Percentiles rank a stretch among this genome's conserved stretches.
Evolutionary conservation across 805 yeast genomes (phyloP).

Genomic region (Zygoascus biomembranicola): DNA sequence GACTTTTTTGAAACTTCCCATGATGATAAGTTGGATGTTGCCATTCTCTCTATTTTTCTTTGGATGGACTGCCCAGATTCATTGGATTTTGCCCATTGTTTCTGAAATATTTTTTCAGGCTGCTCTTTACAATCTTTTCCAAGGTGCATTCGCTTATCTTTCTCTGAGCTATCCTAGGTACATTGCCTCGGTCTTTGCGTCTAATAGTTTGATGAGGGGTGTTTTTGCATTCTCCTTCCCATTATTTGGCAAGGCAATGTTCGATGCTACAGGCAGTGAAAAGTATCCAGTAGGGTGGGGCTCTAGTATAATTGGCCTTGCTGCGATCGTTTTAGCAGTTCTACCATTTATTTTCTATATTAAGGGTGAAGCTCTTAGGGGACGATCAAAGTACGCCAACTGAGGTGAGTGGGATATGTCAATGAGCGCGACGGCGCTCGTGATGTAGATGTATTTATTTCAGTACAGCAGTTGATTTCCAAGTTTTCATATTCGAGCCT

Average conservation of each 20-base stretch:
- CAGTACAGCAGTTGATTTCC: too few species aligned
- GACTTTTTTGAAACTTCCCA: slow-evolving; percentile 11
- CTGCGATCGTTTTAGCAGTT: slow-evolving; percentile 35
- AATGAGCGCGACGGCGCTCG: too few species aligned
- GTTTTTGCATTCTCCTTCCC: slow-evolving; percentile 54
- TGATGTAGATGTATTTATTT: too few species aligned
- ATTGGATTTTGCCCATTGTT: slow-evolving; percentile 45
- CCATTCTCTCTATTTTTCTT: slow-evolving; percentile 42
- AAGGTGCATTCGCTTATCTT: slow-evolving; percentile 41
- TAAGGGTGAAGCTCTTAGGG: slow-evolving; percentile 29
- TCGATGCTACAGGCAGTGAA: slow-evolving; percentile 30
- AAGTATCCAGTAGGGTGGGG: slow-evolving; percentile 60
- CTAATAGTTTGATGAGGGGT: slow-evolving; percentile 44
- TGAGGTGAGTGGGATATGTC: neutral
- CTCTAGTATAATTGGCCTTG: slow-evolving; percentile 39
- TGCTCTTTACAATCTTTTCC: slow-evolving; percentile 40
- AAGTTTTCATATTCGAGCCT: too few species aligned
- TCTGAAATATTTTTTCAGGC: slow-evolving; percentile 34
- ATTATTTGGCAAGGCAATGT: slow-evolving; percentile 55
- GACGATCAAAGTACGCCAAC: slow-evolving; percentile 28
- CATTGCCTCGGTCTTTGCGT: slow-evolving; percentile 53
- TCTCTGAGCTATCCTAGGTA: slow-evolving; percentile 40
- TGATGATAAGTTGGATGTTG: slow-evolving; percentile 21
- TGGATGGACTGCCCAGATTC: slow-evolving; percentile 46
- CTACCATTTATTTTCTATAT: slow-evolving; percentile 39